Conservation (phyloP, 257 asterid species). For the Agastache rugosa region DNA sequence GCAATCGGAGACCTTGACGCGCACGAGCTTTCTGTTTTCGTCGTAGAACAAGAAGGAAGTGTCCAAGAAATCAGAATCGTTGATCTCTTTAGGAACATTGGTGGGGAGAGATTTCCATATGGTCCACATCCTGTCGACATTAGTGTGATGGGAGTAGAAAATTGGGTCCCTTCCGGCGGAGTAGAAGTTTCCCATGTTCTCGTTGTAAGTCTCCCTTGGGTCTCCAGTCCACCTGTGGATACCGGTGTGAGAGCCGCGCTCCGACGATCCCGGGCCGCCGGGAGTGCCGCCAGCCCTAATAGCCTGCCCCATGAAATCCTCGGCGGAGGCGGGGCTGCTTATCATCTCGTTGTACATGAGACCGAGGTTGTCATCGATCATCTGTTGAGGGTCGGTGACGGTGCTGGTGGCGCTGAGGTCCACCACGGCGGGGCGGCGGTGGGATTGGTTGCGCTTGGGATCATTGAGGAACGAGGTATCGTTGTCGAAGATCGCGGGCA, state of each 20-base stretch:
- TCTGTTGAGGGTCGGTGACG: slow-evolving; percentile 27
- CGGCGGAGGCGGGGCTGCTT: slow-evolving; percentile 41
- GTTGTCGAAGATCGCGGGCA: slow-evolving; percentile 6
- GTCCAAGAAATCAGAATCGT: slow-evolving; percentile 44
- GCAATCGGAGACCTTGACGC: slow-evolving; percentile 48
- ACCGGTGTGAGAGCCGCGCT: slow-evolving; percentile 52
- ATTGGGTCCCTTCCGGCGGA: slow-evolving; percentile 63
- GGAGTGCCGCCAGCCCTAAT: slow-evolving; percentile 42
- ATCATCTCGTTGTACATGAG: slow-evolving; percentile 52
- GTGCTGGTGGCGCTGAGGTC: slow-evolving; percentile 46
- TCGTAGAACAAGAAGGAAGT: slow-evolving; percentile 63
- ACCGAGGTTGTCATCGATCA: slow-evolving; percentile 40
- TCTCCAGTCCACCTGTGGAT: slow-evolving; percentile 56
- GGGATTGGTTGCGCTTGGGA: not conserved
- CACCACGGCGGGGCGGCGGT: slow-evolving; percentile 13
- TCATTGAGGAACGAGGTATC: not conserved
- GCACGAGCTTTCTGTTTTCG: slow-evolving; percentile 47
- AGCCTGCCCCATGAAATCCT: slow-evolving; percentile 52
- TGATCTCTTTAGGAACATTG: slow-evolving; percentile 41
- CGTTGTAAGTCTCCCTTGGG: slow-evolving; percentile 37
- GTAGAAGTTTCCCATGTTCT: slow-evolving; percentile 71
- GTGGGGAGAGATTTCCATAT: slow-evolving; percentile 46
- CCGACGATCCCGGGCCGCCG: slow-evolving; percentile 51
- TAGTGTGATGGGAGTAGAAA: slow-evolving; percentile 70
- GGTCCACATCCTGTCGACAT: slow-evolving; percentile 75